A percentile compares a stretch with the other conserved stretches of the same genome.
Evolutionary conservation across 495 filamentous ascomycete species (phyloP).

Genomic region (Penicillium fimorum): DNA sequence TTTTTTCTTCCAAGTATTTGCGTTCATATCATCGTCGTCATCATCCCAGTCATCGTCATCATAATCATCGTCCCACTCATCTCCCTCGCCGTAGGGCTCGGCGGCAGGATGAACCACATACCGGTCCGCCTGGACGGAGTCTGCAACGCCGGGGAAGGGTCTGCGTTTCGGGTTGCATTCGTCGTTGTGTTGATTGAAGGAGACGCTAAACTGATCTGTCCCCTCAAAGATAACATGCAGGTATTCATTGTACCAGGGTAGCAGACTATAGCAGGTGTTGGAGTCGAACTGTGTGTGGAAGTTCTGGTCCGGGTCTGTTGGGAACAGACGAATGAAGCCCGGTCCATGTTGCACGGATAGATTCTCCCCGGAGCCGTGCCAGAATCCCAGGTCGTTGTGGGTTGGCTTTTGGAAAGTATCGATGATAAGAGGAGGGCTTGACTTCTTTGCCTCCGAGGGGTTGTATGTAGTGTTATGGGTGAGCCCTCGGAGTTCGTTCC

Average conservation of each 20-base stretch:
- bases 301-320: constrained; percentile 64
- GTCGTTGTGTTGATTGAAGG: constrained; percentile 70
- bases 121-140: constrained; percentile 66
- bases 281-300: constrained; percentile 66
- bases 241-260: constrained; percentile 52
- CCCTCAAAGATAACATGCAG: constrained; percentile 72
- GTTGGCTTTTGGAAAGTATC: constrained; percentile 59
- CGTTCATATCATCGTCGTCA: neutral
- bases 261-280: constrained; percentile 58
- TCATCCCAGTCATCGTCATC: constrained; percentile 8
- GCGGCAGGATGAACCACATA: constrained; percentile 42
- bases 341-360: constrained; percentile 52
- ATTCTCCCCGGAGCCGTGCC: constrained; percentile 67
- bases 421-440: constrained; percentile 51
- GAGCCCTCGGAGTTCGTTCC: constrained; percentile 6
- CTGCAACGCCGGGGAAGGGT: constrained; percentile 74
- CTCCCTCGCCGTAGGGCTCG: neutral
- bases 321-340: constrained; percentile 55
- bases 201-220: constrained; percentile 63
- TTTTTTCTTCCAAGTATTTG: constrained; percentile 17
- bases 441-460: neutral
- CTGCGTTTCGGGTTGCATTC: constrained; percentile 55
- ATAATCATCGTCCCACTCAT: neutral
- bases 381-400: constrained; percentile 64
- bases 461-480: neutral